Base-by-base conservation (phyloP, 2,329 filamentous ascomycete species). In the Fusarium nygamai region DNA sequence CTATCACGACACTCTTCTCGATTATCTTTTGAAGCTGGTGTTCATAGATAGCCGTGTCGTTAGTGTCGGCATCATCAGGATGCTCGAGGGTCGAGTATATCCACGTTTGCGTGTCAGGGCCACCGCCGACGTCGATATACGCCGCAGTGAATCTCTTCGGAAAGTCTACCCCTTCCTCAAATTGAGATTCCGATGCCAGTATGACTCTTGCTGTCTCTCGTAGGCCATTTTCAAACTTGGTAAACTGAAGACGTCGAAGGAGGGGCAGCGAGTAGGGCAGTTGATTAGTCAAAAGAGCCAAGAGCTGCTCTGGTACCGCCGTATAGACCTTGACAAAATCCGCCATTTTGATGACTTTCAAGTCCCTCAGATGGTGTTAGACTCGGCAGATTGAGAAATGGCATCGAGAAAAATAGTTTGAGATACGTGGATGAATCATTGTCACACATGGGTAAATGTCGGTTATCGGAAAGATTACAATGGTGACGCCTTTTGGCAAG, bases 51-150 rank as follows among this genome's bases (percentile, higher is more conserved):
- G 27, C 27, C 8, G 71, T 63, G 8, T 73, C 69, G 3, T 71
- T 68, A 0, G 57, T 39, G 13, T 64, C 61, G 8, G 69, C 34
- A 31, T 56, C 41, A 5, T 59, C 12, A 3, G 69, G 61, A 64
- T 83, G 80, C 67, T 91, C 87, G 6, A 88, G 77, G 0, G 86
- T 87, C 3, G 85, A 86, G 79, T 91, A 93, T 4, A 93, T 76
- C 88, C 89, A 93, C 36, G 90, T 83, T 70, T 93, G 88, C 1
- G 92, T 93, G 78, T 92, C 91, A 0, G 89, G 90, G 0, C 86
- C 85, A 61, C 85, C 85, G 8, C 87, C 87, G 27, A 91, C 84
- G 79, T 94, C 92, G 11, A 92, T 78, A 77, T 91, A 92, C 1
- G 88, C 89, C 2, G 87, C 88, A 2, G 87, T 86, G 77, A 92